Conservation (phyloP, 805 yeast species). For the Wickerhamiella brachini region DNA sequence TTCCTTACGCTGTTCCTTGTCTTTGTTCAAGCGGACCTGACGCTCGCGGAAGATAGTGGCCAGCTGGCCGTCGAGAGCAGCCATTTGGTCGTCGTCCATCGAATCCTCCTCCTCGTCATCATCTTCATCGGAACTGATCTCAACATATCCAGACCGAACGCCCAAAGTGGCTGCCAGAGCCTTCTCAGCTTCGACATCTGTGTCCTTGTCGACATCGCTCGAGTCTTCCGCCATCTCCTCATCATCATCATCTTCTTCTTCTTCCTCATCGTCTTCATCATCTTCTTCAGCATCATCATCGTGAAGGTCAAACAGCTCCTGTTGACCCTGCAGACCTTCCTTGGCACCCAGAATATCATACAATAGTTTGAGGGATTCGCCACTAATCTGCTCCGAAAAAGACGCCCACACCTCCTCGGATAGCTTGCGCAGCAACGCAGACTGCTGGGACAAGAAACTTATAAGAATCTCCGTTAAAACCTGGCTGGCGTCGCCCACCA, state of each 20-base stretch:
- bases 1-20: slow-evolving; percentile 47
- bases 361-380: slow-evolving; percentile 34
- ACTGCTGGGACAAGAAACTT: slow-evolving; percentile 43
- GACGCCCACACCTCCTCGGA: slow-evolving; percentile 45
- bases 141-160: slow-evolving; percentile 2
- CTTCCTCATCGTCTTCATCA: slow-evolving; percentile 30
- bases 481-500: slow-evolving; percentile 31
- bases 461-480: slow-evolving; percentile 45
- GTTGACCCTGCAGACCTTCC: slow-evolving; percentile 75
- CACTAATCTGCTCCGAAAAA: slow-evolving; percentile 34
- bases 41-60: slow-evolving; percentile 77
- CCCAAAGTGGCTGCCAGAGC: slow-evolving; percentile 14
- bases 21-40: slow-evolving; percentile 43
- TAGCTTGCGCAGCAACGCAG: slow-evolving; percentile 42
- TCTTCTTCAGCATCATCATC: slow-evolving; percentile 31
- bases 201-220: slow-evolving; percentile 14
- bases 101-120: slow-evolving; percentile 54
- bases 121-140: slow-evolving; percentile 21
- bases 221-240: slow-evolving; percentile 27
- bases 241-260: slow-evolving; percentile 25
- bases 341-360: slow-evolving; percentile 45
- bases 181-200: slow-evolving; percentile 15
- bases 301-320: slow-evolving; percentile 54
- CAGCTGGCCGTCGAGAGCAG: slow-evolving; percentile 77
- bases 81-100: slow-evolving; percentile 94